phyloP scores from a whole-genome alignment of 768 basidiomycete species.

The Boletus coccyginus region DNA sequence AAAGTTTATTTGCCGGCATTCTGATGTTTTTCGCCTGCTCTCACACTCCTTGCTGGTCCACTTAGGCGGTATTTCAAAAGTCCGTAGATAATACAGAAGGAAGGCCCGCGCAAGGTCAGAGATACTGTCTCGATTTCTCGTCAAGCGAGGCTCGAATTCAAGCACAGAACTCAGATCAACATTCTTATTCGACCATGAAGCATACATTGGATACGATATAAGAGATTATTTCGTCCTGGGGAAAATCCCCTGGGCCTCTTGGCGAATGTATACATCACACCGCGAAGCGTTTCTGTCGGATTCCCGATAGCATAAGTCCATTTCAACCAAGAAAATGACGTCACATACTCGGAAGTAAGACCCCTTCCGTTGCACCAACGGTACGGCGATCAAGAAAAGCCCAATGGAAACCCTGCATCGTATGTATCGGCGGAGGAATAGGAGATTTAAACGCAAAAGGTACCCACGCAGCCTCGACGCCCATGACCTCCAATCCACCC shows the following conservation, averaged over 20 bases:
- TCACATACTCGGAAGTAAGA: conserved; percentile 32
- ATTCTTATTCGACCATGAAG: background rate
- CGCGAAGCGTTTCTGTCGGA: conserved; percentile 20
- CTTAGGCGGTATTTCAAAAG: background rate
- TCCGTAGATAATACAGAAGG: background rate
- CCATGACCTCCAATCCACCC: conserved; percentile 35
- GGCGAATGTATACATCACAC: conserved; percentile 1
- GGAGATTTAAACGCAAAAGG: background rate
- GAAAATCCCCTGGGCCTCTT: background rate
- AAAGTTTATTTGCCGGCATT: background rate
- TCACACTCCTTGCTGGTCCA: too few species aligned
- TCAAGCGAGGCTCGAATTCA: background rate
- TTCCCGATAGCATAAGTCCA: background rate
- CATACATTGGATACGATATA: background rate
- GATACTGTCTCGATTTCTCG: too few species aligned
- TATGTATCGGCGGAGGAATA: background rate
- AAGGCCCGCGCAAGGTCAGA: too few species aligned
- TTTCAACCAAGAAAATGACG: background rate
- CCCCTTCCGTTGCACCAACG: conserved; percentile 36
- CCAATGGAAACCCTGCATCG: conserved; percentile 29
- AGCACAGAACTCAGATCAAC: background rate
- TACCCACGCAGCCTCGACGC: conserved; percentile 39
- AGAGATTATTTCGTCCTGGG: too few species aligned
- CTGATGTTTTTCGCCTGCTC: too few species aligned
- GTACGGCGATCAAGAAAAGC: conserved; percentile 37